A percentile compares a stretch with the other conserved stretches of the same genome.
Conservation (phyloP, 2,329 filamentous ascomycete genomes). For the Fusarium nematophilum region DNA sequence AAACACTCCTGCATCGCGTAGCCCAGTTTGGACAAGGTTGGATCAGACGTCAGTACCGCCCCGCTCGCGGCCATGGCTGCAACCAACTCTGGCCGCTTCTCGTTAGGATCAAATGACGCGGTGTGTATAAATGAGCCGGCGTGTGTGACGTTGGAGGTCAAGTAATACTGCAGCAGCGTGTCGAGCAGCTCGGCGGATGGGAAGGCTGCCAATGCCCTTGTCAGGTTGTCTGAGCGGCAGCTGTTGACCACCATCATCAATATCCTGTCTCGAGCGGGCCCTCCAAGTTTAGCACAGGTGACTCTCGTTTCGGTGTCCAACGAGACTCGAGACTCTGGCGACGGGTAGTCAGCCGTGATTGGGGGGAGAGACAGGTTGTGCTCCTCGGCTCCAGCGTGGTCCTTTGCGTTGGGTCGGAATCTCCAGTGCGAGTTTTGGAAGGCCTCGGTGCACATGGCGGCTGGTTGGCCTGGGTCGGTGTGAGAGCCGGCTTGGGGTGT, state of each 20-base stretch:
- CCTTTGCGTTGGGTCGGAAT: conserved; percentile 46
- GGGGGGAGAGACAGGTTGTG: conserved; percentile 47
- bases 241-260: conserved; percentile 45
- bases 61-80: conserved; percentile 51
- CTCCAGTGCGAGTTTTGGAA: conserved; percentile 45
- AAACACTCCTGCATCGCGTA: conserved; percentile 55
- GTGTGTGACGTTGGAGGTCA: conserved; percentile 42
- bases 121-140: conserved; percentile 51
- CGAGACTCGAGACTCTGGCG: conserved; percentile 40
- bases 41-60: conserved; percentile 51
- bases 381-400: conserved; percentile 47
- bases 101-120: conserved; percentile 51
- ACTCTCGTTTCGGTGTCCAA: conserved; percentile 30
- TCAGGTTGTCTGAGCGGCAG: conserved; percentile 40
- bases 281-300: conserved; percentile 32
- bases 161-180: conserved; percentile 52
- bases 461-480: conserved; percentile 25
- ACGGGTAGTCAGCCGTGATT: conserved; percentile 27
- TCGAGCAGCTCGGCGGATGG: conserved; percentile 54
- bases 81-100: conserved; percentile 50
- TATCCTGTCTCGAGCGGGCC: conserved; percentile 44
- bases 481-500: conserved; percentile 13
- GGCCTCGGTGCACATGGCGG: conserved; percentile 38
- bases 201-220: conserved; percentile 50
- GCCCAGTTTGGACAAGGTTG: conserved; percentile 53